Base-by-base conservation (phyloP, 768 basidiomycete species). In the Sutorius australiensis region DNA sequence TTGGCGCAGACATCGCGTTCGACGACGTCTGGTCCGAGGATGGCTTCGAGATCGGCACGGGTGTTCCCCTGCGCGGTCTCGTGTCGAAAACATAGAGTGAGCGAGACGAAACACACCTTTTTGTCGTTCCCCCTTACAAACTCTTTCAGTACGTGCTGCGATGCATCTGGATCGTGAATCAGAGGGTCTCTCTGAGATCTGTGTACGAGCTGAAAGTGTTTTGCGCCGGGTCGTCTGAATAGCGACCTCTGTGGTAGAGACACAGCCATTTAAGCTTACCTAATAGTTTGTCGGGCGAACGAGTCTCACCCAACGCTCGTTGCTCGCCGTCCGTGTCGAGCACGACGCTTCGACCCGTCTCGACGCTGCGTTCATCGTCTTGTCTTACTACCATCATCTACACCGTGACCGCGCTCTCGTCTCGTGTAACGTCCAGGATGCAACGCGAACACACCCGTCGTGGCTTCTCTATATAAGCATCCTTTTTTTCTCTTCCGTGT, bases 151-250 rank as follows among this genome's bases (percentile, higher is more conserved):
- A 99, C 94, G 67, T 92, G 86, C 56, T 84, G 80, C 47, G 85
- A 85, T 0, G 92, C 92, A 53, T 93, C 90, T 2, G 92, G 84
- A 62, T 98, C 95, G 64, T 98, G 87, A 58, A 94, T 92, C 45
- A 95, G 82, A 3, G 97, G 97, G 73, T 98, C 97, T 40, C 95
- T 77, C 64, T 94, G 94, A 8, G 95, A 98, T 54, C 97, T 81
- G 67, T 98, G 93, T 19, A 99, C 95, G 36, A 99, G 89, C 74
- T 98, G 95, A 62, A 95, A 98, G 67, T 98, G 95, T 64, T 86
- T 84, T 50, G 88, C 85, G 19, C 90, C 92, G 8, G 95, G 90
- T 59, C 86, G 86, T 54, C 92, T 84, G 75, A 91, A 99, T 58
- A 94, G 80, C 13, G 94, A 95, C 73, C 87, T 91, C 60, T 78